Percentiles rank a stretch among this genome's conserved stretches.
Evolutionary conservation across 306 rosid genomes (phyloP).

Genomic region (Vicia faba): DNA sequence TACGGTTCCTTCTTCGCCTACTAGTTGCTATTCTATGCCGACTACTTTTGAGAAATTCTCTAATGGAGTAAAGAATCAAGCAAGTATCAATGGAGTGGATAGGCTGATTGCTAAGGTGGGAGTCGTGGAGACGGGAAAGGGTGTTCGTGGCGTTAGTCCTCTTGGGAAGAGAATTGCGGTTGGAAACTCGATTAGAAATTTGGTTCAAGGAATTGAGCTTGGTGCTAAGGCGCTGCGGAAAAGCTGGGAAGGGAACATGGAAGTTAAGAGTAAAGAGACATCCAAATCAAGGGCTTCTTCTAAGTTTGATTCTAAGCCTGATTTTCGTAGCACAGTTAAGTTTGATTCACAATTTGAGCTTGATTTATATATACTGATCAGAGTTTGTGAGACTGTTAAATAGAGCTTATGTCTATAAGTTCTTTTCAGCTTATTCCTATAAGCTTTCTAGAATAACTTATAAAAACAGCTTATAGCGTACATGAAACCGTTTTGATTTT

Average conservation of each 20-base stretch:
- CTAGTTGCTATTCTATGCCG: conserved; percentile 87
- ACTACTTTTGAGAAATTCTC: conserved; percentile 83
- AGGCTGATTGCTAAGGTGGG: conserved; percentile 53
- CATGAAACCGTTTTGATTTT: too few species aligned
- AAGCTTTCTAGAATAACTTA: background rate
- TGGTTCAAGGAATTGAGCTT: conserved; percentile 82
- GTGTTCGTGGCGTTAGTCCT: conserved; percentile 66
- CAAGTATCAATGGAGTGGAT: conserved; percentile 53
- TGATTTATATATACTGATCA: background rate
- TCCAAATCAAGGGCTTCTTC: conserved; percentile 56
- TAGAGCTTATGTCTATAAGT: background rate
- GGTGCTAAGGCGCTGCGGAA: conserved; percentile 92
- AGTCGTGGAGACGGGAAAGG: conserved; percentile 50
- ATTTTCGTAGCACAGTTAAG: conserved; percentile 67
- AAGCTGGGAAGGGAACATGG: conserved; percentile 99
- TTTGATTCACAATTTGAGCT: conserved; percentile 28
- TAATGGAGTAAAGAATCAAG: conserved; percentile 73
- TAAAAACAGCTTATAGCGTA: background rate
- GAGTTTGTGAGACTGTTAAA: background rate
- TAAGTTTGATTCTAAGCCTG: conserved; percentile 70
- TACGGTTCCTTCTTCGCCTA: conserved; percentile 74
- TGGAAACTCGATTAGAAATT: conserved; percentile 66
- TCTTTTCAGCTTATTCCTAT: background rate
- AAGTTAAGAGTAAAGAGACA: conserved; percentile 64
- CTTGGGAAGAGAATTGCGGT: conserved; percentile 46